A percentile compares a stretch with the other conserved stretches of the same genome.
These are phyloP conservation scores for Eimeria falciformis DNA, from an alignment of 169 alveolate species.

Conservation along the genomic window DNA sequence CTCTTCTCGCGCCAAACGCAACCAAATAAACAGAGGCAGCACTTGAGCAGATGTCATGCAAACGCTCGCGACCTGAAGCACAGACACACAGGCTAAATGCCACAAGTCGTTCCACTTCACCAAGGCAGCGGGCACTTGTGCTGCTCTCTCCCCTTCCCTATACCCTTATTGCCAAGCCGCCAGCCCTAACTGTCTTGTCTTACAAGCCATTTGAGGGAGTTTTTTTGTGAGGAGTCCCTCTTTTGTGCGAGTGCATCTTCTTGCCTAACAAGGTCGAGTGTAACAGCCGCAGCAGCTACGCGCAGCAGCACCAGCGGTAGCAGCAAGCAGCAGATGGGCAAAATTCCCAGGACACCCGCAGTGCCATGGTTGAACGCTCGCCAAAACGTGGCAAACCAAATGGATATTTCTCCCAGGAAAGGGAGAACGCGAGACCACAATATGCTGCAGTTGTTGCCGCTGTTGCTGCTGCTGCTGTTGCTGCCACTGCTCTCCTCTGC, in stretches of 20 bases:
- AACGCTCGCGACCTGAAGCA: background rate
- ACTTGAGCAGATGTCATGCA: background rate
- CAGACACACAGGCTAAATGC: background rate
- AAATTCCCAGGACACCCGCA: background rate
- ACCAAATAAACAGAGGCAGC: background rate
- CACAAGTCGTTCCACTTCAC: too few species aligned
- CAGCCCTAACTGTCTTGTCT: background rate
- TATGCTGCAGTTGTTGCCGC: too few species aligned
- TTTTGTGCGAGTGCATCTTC: background rate
- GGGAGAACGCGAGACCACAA: too few species aligned
- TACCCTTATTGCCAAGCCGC: background rate
- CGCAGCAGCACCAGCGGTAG: background rate
- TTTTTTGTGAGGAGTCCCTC: background rate
- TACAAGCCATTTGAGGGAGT: background rate
- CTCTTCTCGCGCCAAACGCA: background rate
- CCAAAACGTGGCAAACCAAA: too few species aligned
- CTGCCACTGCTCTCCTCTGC: background rate
- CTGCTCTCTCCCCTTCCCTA: too few species aligned
- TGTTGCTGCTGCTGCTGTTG: background rate
- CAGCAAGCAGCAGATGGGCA: background rate
- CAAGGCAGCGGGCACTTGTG: too few species aligned
- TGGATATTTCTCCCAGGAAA: too few species aligned
- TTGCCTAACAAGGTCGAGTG: background rate
- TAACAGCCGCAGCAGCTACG: background rate
- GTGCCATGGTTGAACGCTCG: too few species aligned